Conservation (phyloP, 139 green algal species). For the Asterochloris sp. region DNA sequence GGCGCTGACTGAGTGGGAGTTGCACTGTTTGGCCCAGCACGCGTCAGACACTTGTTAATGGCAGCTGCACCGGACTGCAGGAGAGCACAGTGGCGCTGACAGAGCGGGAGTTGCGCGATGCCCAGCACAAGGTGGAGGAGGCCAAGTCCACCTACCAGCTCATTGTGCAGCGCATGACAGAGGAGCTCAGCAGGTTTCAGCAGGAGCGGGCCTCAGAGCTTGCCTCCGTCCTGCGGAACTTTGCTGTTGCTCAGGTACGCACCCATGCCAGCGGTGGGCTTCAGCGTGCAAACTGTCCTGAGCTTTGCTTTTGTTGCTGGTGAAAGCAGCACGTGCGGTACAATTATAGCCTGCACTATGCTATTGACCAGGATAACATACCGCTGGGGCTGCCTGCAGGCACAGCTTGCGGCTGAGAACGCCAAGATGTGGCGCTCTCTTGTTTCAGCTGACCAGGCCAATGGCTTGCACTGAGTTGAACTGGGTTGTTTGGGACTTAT, state of each 20-base stretch:
- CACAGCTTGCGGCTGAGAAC: conserved; percentile 53
- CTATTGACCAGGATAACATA: no score
- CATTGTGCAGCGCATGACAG: conserved; percentile 71
- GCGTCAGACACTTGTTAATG: not conserved
- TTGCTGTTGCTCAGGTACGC: conserved; percentile 43
- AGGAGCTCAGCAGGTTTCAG: conserved; percentile 83
- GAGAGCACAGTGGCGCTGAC: conserved; percentile 61
- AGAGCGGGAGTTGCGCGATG: conserved; percentile 68
- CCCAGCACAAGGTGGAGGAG: conserved; percentile 45
- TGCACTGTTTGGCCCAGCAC: not conserved
- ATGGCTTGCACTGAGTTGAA: no score
- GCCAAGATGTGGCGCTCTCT: conserved; percentile 66
- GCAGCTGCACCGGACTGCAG: not conserved
- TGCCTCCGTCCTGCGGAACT: conserved; percentile 66
- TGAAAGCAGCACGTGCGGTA: no score
- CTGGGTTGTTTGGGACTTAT: no score
- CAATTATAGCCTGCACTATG: no score
- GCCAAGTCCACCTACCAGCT: conserved; percentile 53
- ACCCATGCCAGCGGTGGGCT: no score
- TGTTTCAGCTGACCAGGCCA: not conserved
- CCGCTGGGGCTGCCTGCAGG: conserved; percentile 33
- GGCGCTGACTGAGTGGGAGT: not conserved
- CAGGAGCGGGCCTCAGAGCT: conserved; percentile 77
- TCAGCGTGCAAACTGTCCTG: no score
- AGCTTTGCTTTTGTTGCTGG: no score